These are phyloP conservation scores for Aspergillus texensis DNA, from an alignment of 2,329 filamentous ascomycete genomes.

Conservation along the genomic window DNA sequence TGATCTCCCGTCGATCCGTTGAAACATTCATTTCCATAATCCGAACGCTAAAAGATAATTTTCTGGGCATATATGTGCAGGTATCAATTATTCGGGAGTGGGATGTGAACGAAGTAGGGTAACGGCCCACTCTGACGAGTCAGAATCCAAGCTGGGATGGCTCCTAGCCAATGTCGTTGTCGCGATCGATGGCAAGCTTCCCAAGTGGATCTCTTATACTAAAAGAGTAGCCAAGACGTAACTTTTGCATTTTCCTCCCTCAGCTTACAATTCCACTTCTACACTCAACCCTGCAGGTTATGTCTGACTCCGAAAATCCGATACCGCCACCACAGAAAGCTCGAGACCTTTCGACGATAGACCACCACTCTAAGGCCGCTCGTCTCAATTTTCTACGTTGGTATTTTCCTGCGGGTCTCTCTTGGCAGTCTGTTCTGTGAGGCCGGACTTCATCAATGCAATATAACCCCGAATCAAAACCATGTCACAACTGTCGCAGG, in stretches of 20 bases:
- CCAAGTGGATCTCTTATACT: neutral
- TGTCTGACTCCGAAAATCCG: neutral
- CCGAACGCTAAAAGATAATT: neutral
- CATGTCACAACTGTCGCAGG: slow-evolving; percentile 17
- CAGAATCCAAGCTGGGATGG: neutral
- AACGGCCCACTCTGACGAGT: neutral
- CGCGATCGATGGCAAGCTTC: neutral
- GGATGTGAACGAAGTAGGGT: neutral
- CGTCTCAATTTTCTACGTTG: no score
- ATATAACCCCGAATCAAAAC: neutral
- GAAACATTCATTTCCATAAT: neutral
- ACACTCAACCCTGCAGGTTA: neutral
- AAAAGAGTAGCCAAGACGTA: neutral
- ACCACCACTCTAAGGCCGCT: fast-evolving
- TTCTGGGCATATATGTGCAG: neutral
- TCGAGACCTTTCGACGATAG: neutral
- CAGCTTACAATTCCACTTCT: neutral
- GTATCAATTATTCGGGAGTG: neutral
- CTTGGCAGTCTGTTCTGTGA: neutral
- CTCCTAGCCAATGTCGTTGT: neutral
- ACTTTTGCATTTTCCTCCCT: neutral
- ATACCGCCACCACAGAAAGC: neutral
- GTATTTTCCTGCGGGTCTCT: neutral
- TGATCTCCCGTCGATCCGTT: neutral
- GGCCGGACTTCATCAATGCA: neutral